A percentile compares a stretch with the other conserved stretches of the same genome.
These are phyloP conservation scores for Pharus latifolius DNA, from an alignment of 176 grass and related monocot species.

Conservation along the genomic window DNA sequence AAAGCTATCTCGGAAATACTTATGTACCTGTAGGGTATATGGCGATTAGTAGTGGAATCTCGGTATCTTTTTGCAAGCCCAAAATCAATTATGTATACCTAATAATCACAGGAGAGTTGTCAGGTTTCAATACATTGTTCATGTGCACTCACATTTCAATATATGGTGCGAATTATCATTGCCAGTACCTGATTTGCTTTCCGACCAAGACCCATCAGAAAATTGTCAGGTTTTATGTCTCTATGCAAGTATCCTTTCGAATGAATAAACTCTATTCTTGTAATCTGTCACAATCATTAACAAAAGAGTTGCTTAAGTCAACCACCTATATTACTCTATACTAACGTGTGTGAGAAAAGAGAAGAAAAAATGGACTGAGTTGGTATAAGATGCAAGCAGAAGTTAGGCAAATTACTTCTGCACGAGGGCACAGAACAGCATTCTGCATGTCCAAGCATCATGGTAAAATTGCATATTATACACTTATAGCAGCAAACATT, in stretches of 20 bases:
- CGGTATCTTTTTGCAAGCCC: constrained; percentile 98
- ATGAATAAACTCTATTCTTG: constrained; percentile 81
- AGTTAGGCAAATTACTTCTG: not conserved
- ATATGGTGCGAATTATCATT: not conserved
- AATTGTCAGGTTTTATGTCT: constrained; percentile 97
- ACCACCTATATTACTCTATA: not conserved
- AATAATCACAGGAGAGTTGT: constrained; percentile 22
- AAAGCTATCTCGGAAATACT: not conserved
- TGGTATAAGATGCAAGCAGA: not conserved
- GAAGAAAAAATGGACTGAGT: not conserved
- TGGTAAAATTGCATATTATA: not conserved
- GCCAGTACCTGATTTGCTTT: constrained; percentile 75
- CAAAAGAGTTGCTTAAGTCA: not conserved
- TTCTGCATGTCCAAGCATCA: not conserved
- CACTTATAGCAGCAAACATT: not conserved
- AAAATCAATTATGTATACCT: constrained; percentile 99
- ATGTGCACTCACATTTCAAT: not conserved
- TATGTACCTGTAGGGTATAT: constrained; percentile 77
- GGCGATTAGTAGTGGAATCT: constrained; percentile 78
- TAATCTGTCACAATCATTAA: constrained; percentile 42
- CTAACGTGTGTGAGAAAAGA: not conserved
- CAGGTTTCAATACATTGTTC: not conserved
- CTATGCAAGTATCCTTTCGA: constrained; percentile 98
- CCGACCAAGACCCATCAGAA: constrained; percentile 88
- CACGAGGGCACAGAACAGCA: not conserved